Base-by-base conservation (phyloP, 768 basidiomycete species). In the Boletus rufocinnamomeus region DNA sequence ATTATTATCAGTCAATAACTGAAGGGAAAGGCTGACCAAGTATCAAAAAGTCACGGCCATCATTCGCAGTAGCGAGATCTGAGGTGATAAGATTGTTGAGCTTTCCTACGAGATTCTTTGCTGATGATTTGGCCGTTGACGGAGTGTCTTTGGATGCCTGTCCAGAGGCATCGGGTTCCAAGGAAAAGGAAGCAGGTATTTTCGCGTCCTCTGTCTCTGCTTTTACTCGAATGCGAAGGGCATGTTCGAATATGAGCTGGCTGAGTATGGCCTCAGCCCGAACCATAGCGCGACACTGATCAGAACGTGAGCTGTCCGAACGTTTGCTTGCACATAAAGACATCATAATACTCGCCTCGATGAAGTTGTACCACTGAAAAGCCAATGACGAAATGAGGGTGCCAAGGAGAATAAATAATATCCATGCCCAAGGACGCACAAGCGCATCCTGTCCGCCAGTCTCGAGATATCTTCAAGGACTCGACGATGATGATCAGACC, bases 61-160 rank as follows among this genome's bases (percentile, higher is more conserved):
- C 47, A 17, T 35, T 55, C 35, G 47, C 47, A 21, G 27, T 4
- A 23, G 47, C 23, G 14, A 55, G 54, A 30, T 55, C 47, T 6
- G 54, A 55, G 8, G 54, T 55, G 25, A 55, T n/a, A 5, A 55
- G 54, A 38, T 55, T 55, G 16, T 55, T 55, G 35, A 55, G 54
- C 16, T 30, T 55, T 17, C 54, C 54, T 10, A 51, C 13, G 14
- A 55, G 27, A 34, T 51, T 55, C 48, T 51, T 55, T 2, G 34
- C 47, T 7, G 54, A 21, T 30, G 47, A 51, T 28, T 51, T 52
- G 3, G 27, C 34, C 3, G 6, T 27, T 37, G 48, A 38, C 16
- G 10, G 25, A 17, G 14, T 8, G 8, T n/a, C 10, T 35, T 38
- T 50, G 27, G 35, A 52, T n/a, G 7, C 23, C 19, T n/a, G 32